Percentiles rank a stretch among this genome's conserved stretches.
These are phyloP conservation scores for Ophioceras dolichostomum DNA, from an alignment of 2,329 filamentous ascomycete species.

Conservation along the genomic window DNA sequence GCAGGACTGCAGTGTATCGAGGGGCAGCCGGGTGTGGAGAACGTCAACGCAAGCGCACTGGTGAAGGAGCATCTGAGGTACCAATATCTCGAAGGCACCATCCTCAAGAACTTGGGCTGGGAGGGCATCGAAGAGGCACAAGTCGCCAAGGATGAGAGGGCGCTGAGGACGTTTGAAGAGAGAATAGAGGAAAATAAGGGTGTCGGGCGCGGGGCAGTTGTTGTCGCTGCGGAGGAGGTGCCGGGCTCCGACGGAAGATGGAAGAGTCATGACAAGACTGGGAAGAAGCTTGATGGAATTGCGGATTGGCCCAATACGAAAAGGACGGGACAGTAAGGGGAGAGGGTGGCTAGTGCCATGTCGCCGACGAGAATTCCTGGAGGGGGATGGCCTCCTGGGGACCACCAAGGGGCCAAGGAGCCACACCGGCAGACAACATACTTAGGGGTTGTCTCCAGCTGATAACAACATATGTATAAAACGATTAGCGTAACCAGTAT, in stretches of 20 bases:
- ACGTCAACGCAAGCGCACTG: slow-evolving; percentile 52
- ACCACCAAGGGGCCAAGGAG: too few species aligned
- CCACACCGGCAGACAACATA: too few species aligned
- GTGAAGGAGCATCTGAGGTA: slow-evolving; percentile 62
- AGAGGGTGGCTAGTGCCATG: too few species aligned
- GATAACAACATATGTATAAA: too few species aligned
- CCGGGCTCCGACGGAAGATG: neutral
- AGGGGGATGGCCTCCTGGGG: too few species aligned
- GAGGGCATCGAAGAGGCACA: slow-evolving; percentile 45
- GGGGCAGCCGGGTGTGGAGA: slow-evolving; percentile 54
- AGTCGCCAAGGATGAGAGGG: slow-evolving; percentile 17
- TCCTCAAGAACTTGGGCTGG: slow-evolving; percentile 56
- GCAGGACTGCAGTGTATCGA: slow-evolving; percentile 69
- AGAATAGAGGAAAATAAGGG: slow-evolving; percentile 12
- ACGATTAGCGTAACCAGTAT: too few species aligned
- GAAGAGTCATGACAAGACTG: neutral
- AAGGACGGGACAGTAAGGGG: neutral
- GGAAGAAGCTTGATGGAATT: neutral
- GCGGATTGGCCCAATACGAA: neutral
- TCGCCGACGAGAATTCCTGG: too few species aligned
- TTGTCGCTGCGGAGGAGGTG: too few species aligned
- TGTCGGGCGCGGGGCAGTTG: too few species aligned
- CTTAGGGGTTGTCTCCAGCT: too few species aligned
- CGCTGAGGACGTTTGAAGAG: slow-evolving; percentile 15
- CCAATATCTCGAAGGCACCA: slow-evolving; percentile 51